A percentile compares a stretch with the other conserved stretches of the same genome.
phyloP scores from a whole-genome alignment of 108 stramenopile species.

The Cylindrotheca fusiformis region DNA sequence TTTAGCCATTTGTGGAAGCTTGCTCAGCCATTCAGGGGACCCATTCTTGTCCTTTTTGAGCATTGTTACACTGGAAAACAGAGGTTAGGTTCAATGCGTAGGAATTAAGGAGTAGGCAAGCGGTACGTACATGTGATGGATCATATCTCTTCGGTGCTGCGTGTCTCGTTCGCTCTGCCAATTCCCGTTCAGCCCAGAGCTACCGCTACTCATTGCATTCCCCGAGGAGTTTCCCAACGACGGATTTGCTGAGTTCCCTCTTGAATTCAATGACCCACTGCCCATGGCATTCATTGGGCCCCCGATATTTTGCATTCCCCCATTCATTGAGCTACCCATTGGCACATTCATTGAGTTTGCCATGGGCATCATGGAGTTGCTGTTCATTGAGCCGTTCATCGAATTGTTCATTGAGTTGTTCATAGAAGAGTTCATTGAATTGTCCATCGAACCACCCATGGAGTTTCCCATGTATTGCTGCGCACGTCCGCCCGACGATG shows the following conservation, averaged over 20 bases:
- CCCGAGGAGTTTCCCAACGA: conserved; percentile 30
- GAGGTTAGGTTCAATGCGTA: neutral
- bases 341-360: conserved; percentile 22
- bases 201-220: conserved; percentile 18
- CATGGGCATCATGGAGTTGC: conserved; percentile 18
- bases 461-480: conserved; percentile 35
- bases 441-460: conserved; percentile 27
- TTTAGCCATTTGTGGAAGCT: conserved; percentile 95
- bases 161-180: conserved; percentile 91
- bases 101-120: neutral
- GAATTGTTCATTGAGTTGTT: conserved; percentile 10
- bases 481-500: conserved; percentile 17
- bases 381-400: conserved; percentile 23
- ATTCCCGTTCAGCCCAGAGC: conserved; percentile 60
- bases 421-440: conserved; percentile 29
- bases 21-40: conserved; percentile 85
- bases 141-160: conserved; percentile 85
- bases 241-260: conserved; percentile 8
- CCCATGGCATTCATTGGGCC: neutral
- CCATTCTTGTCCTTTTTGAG: conserved; percentile 91
- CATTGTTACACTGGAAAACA: conserved; percentile 74
- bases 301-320: conserved; percentile 9
- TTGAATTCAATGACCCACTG: neutral
- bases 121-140: conserved; percentile 85
- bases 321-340: conserved; percentile 27